Percentiles rank a stretch among this genome's conserved stretches.
These are phyloP conservation scores for Juncus inflexus DNA, from an alignment of 176 grass and related monocot species.

Conservation along the genomic window DNA sequence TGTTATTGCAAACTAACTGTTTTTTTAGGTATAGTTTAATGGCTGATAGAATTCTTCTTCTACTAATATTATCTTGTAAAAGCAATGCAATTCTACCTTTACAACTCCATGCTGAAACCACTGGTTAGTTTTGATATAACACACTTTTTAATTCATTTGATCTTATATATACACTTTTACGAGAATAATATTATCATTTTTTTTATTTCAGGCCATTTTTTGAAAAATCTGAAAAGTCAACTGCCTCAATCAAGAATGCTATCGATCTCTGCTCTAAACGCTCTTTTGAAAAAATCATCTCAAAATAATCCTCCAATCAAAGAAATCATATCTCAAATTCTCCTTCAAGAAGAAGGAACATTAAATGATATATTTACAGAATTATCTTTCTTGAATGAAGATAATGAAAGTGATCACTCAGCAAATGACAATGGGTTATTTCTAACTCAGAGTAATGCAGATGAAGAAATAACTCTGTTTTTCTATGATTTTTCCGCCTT, in stretches of 20 bases:
- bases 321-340: conserved; percentile 23
- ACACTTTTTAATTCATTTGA: background rate
- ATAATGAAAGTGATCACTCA: conserved; percentile 10
- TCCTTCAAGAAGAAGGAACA: conserved; percentile 3
- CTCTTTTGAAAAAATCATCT: conserved; percentile 8
- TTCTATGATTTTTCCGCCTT: conserved; percentile 21
- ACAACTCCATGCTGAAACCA: conserved; percentile 12
- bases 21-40: conserved; percentile 30
- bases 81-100: conserved; percentile 21
- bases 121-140: conserved; percentile 12
- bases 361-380: conserved; percentile 10
- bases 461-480: conserved; percentile 20
- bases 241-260: conserved; percentile 26
- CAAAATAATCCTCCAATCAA: conserved; percentile 19
- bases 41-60: conserved; percentile 28
- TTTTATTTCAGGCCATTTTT: conserved; percentile 18
- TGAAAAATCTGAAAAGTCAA: conserved; percentile 26
- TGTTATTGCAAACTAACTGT: background rate
- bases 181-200: background rate
- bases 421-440: conserved; percentile 2
- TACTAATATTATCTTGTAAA: conserved; percentile 24
- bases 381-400: conserved; percentile 10
- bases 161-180: background rate
- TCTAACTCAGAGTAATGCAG: conserved; percentile 17
- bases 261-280: conserved; percentile 19